Conservation (phyloP, 345 rosid genomes). For the Diplotaxis tenuifolia region DNA sequence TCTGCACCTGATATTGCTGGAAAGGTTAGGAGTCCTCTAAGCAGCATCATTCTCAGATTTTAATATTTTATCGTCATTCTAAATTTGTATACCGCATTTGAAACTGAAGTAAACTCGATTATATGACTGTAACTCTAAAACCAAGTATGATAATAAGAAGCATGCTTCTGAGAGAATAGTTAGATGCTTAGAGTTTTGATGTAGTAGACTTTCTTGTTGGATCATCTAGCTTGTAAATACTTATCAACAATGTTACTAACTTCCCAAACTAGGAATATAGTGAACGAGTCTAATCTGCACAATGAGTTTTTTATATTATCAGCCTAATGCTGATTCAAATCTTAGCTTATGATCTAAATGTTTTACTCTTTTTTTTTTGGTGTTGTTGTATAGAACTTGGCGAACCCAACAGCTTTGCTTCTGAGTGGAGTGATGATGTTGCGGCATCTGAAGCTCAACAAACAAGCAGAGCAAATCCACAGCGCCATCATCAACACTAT, state of each 20-base stretch:
- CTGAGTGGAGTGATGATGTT: constrained; percentile 80
- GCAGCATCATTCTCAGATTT: too few relatives aligned
- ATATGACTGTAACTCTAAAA: too few relatives aligned
- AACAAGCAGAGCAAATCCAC: constrained; percentile 81
- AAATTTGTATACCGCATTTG: too few relatives aligned
- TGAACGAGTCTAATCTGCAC: neutral
- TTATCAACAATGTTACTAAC: constrained; percentile 2
- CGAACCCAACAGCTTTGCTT: constrained; percentile 92
- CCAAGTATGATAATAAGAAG: too few relatives aligned
- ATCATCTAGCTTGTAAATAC: neutral
- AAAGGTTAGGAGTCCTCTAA: too few relatives aligned
- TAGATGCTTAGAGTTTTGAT: neutral
- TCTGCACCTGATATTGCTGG: constrained; percentile 99
- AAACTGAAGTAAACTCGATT: too few relatives aligned
- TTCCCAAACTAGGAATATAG: neutral
- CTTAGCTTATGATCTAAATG: neutral
- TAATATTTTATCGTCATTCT: too few relatives aligned
- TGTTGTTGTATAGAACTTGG: constrained; percentile 55
- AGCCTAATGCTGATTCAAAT: neutral
- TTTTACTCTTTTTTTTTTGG: neutral
- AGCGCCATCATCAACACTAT: constrained; percentile 75
- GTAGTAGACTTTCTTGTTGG: neutral
- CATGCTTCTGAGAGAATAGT: too few relatives aligned
- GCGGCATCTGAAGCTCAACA: constrained; percentile 70
- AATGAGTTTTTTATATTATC: neutral